A percentile compares a stretch with the other conserved stretches of the same genome.
phyloP scores from a whole-genome alignment of 371 early-diverging fungal species.

The Apophysomyces variabilis region DNA sequence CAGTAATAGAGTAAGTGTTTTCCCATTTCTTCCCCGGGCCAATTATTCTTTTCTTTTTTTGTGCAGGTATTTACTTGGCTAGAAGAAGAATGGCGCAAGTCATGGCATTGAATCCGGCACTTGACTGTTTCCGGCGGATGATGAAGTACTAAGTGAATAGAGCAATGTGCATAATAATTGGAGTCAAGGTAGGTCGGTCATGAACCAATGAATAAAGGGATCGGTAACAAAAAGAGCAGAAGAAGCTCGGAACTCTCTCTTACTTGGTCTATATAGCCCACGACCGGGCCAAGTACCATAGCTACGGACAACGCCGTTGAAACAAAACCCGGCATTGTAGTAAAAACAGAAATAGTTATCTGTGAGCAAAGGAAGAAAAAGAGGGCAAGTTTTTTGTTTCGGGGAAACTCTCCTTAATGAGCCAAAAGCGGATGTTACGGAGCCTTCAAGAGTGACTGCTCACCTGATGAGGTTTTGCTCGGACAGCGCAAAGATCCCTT shows the following conservation, averaged over 20 bases:
- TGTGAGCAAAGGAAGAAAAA: not conserved
- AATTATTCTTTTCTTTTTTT: not conserved
- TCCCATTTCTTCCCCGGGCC: not conserved
- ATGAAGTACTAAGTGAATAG: conserved; percentile 21
- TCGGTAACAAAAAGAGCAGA: not conserved
- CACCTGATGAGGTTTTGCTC: too few species aligned
- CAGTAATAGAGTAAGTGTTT: not conserved
- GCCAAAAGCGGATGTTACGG: too few species aligned
- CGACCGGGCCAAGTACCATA: conserved; percentile 41
- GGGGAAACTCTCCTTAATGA: too few species aligned
- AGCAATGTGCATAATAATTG: too few species aligned
- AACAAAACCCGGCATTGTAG: conserved; percentile 22
- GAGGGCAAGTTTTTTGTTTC: not conserved
- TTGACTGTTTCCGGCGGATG: conserved; percentile 32
- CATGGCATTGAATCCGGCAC: conserved; percentile 39
- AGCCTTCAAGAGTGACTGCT: too few species aligned
- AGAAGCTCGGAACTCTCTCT: not conserved
- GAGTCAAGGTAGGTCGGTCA: too few species aligned
- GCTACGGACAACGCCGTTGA: conserved; percentile 26
- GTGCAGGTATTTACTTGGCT: conserved; percentile 32
- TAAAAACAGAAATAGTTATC: conserved; percentile 1
- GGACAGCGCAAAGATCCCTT: too few species aligned
- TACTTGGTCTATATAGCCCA: conserved; percentile 48
- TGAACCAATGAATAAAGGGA: conserved; percentile 1
- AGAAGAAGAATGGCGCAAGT: conserved; percentile 45